Evolutionary conservation across 495 filamentous ascomycete genomes (phyloP).

Genomic region (Penicillium roqueforti): DNA sequence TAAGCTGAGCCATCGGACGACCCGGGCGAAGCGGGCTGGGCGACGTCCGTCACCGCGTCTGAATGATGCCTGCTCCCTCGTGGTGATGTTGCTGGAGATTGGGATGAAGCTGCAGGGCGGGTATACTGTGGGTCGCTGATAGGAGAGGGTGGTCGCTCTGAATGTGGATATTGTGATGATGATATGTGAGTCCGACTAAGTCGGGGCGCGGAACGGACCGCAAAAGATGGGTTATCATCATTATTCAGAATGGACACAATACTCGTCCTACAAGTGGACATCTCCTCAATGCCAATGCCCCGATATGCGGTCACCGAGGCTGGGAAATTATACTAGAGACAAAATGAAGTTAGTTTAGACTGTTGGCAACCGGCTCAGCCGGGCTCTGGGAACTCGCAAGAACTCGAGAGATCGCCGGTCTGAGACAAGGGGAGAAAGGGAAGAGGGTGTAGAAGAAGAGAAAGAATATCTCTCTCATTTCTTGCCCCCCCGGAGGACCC

Average conservation of each 20-base stretch:
- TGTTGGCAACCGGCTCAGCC: slow-evolving; percentile 7
- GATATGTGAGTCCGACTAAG: slow-evolving; percentile 30
- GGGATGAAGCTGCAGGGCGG: slow-evolving; percentile 25
- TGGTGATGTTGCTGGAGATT: slow-evolving; percentile 27
- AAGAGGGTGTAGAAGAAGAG: slow-evolving; percentile 11
- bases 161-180: slow-evolving; percentile 27
- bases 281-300: slow-evolving; percentile 21
- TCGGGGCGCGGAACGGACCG: slow-evolving; percentile 41
- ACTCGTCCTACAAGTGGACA: slow-evolving; percentile 35
- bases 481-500: slow-evolving; percentile 6
- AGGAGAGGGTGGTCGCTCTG: slow-evolving; percentile 27
- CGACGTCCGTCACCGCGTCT: slow-evolving; percentile 27
- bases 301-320: slow-evolving; percentile 17
- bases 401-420: slow-evolving; percentile 15
- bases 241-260: slow-evolving; percentile 50
- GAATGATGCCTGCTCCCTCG: slow-evolving; percentile 26
- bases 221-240: slow-evolving; percentile 47
- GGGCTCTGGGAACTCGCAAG: slow-evolving; percentile 11
- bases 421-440: background rate
- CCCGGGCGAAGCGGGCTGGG: slow-evolving; percentile 31
- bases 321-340: slow-evolving; percentile 22
- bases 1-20: slow-evolving; percentile 39
- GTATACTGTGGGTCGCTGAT: slow-evolving; percentile 17
- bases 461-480: slow-evolving; percentile 6
- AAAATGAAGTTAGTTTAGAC: slow-evolving; percentile 13